phyloP scores from a whole-genome alignment of 495 filamentous ascomycete species.

The Hapsidospora chrysogenum region DNA sequence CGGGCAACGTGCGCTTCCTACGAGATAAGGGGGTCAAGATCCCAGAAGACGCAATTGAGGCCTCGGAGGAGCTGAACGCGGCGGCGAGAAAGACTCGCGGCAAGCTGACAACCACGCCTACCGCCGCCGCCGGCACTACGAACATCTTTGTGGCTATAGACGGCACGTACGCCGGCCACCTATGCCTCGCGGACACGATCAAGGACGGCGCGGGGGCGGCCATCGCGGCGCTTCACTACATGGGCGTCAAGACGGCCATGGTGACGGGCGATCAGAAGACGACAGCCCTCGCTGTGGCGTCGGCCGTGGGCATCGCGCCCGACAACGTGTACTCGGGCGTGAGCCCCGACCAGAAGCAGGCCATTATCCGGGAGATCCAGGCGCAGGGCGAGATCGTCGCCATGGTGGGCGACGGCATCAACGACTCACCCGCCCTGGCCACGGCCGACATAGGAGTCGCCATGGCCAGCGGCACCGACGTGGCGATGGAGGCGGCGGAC shows the following conservation, averaged over 20 bases:
- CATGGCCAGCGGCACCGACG: conserved; percentile 82
- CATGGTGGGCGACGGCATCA: conserved; percentile 98
- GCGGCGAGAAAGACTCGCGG: conserved; percentile 13
- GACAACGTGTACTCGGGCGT: conserved; percentile 66
- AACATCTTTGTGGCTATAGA: conserved; percentile 86
- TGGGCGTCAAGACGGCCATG: conserved; percentile 75
- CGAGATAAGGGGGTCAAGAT: conserved; percentile 48
- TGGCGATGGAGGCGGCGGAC: conserved; percentile 94
- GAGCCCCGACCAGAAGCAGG: conserved; percentile 74
- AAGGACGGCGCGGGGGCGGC: conserved; percentile 74
- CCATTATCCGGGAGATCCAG: conserved; percentile 65
- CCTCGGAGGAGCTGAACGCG: conserved; percentile 36
- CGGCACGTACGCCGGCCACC: conserved; percentile 55
- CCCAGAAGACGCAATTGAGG: conserved; percentile 39
- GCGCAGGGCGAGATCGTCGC: conserved; percentile 57
- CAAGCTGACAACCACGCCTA: conserved; percentile 10
- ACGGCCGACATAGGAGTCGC: conserved; percentile 88
- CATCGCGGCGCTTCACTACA: conserved; percentile 64
- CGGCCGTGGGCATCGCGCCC: conserved; percentile 61
- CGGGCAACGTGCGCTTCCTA: conserved; percentile 72
- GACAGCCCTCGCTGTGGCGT: conserved; percentile 68
- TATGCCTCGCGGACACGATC: conserved; percentile 76
- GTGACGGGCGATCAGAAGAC: conserved; percentile 84
- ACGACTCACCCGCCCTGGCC: conserved; percentile 90
- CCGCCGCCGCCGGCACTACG: conserved; percentile 48